Percentiles rank a stretch among this genome's conserved stretches.
Evolutionary conservation across 2,329 filamentous ascomycete genomes (phyloP).

Genomic region (Thyridium curvatum): DNA sequence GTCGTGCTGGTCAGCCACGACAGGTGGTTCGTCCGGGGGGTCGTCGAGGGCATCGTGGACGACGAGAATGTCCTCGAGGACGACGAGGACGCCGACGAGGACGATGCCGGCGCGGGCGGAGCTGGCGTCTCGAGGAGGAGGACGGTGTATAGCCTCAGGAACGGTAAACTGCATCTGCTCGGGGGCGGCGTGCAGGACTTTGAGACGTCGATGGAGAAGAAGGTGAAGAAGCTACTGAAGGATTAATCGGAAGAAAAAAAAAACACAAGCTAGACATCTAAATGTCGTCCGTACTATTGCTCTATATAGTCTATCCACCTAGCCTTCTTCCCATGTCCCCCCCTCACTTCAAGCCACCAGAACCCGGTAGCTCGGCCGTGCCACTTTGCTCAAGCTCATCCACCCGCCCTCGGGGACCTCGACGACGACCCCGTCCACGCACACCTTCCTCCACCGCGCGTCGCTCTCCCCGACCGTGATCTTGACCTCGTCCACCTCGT

Average conservation of each 20-base stretch:
- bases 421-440: constrained; percentile 87
- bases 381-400: constrained; percentile 56
- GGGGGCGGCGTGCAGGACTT: constrained; percentile 59
- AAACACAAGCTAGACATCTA: neutral
- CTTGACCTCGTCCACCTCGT: constrained; percentile 58
- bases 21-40: constrained; percentile 70
- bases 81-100: constrained; percentile 36
- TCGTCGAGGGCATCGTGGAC: constrained; percentile 56
- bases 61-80: constrained; percentile 38
- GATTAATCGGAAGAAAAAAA: neutral
- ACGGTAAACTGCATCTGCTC: constrained; percentile 48
- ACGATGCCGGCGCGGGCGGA: constrained; percentile 37
- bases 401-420: constrained; percentile 63
- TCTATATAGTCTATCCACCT: no score
- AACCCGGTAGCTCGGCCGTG: constrained; percentile 32
- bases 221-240: constrained; percentile 38
- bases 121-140: constrained; percentile 33
- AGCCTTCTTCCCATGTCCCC: no score
- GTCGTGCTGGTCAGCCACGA: constrained; percentile 77
- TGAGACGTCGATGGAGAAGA: constrained; percentile 55
- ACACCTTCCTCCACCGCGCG: constrained; percentile 75
- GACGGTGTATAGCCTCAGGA: constrained; percentile 53
- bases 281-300: no score
- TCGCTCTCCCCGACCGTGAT: constrained; percentile 64
- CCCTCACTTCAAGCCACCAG: constrained; percentile 27